Base-by-base conservation (phyloP, 495 filamentous ascomycete genomes). In the Eremomyces bilateralis region DNA sequence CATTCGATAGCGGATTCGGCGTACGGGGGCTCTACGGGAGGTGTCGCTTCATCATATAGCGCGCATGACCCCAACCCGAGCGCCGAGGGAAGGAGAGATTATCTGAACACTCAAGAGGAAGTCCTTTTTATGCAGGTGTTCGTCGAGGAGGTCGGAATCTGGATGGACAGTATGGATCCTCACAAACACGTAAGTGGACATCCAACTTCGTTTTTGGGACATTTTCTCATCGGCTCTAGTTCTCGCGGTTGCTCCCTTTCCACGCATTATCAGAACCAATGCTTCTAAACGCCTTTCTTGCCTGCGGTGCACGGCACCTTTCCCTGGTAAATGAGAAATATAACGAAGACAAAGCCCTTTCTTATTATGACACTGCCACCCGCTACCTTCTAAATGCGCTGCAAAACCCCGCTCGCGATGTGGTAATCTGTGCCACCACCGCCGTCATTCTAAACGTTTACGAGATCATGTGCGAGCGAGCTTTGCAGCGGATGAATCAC, bases 81-180 rank as follows among this genome's bases (percentile, higher is more conserved):
- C 20, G 42, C 35, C 28, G 37, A 44, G 15, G 50, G 42, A 16
- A 29, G 29, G 27, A 47, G 48, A 37, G 48, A 54, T 15, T 77
- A 64, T 42, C 58, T 94, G 18, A 67, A 65, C 38, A 66, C 66
- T 11, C 69, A 72, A 2, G 76, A 91, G 30, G 79, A 92, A 49
- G 63, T 82, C 1, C 60, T 72, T 27, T 79, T 81, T 45, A 78
- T 97, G 70, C 81, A 90, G 49, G 71, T 79, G 0, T 97, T 91
- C 49, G 71, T 88, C 18, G 80, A 91, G 46, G 78, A 93, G 43
- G 76, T 97, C 12, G 83, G 79, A 2, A 53, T 79, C 13, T 92
- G 85, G 79, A 88, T 97, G 81, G 88, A 95, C 51, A 78, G 71
- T 31, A 68, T 93, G 59, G 79, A 93, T 58, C 64, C 67, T 20